Evolutionary conservation across 2,329 filamentous ascomycete species (phyloP), one percentile per base, ranked within the genome.

Genomic region (Fusarium pseudocircinatum): DNA sequence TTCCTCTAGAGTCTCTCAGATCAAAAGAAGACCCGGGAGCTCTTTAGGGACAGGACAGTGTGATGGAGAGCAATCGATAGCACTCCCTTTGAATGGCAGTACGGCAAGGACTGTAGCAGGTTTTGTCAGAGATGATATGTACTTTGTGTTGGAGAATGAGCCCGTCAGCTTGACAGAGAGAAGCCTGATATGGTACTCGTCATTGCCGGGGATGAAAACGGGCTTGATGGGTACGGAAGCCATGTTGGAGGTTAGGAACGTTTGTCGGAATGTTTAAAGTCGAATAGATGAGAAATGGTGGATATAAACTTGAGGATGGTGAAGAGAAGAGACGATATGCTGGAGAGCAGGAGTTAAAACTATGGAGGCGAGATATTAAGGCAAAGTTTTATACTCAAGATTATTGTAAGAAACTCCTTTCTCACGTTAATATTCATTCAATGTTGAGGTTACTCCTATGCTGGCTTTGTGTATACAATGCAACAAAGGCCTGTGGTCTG

Each of bases 241-340:
- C 57, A 60, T 40, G 13, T 15, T 26, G 22, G 4, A 39, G 9
- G 6, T 10, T 2, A 13, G 18, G 4, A 26, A 10, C 4, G 0
- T 2, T 9, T 11, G n/a, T 4, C 2, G 10, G 7, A 20, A 26
- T 2, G 8, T 26, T 52, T 13, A 12, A 1, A 26, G 30, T 10
- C 4, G 11, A 22, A 26, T 4, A 13, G 4, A n/a, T 40, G 24
- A n/a, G 20, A n/a, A 36, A 10, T 13, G 2, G 9, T 22, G 6
- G 10, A 9, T 28, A 28, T 5, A 28, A 10, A 3, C 11, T 30
- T 10, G 12, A 22, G 44, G 9, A 12, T 30, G 4, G 24, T 7
- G 15, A 40, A n/a, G 24, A 28, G 24, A 40, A 18, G 4, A 40
- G 3, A 28, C 4, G 7, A 24, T 30, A 5, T 14, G 6, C 11